Conservation (phyloP, 345 rosid genomes). For the Boechera stricta region DNA sequence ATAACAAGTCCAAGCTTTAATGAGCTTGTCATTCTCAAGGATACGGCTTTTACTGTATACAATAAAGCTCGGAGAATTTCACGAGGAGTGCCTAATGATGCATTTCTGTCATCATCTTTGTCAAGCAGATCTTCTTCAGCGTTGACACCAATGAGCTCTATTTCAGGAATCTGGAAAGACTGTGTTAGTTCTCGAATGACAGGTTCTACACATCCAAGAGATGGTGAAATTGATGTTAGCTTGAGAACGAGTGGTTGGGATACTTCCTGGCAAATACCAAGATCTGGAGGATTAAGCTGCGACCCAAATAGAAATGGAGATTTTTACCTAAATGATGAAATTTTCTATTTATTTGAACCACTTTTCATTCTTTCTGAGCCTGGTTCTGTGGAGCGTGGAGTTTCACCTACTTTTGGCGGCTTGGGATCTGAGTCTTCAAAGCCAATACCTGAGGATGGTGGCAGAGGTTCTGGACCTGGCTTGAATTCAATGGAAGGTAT, state of each 20-base stretch:
- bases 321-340: slow-evolving; percentile 62
- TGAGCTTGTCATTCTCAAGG: slow-evolving; percentile 90
- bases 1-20: slow-evolving; percentile 84
- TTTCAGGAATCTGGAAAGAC: slow-evolving; percentile 90
- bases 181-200: slow-evolving; percentile 80
- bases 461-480: slow-evolving; percentile 65
- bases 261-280: slow-evolving; percentile 81
- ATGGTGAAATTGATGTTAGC: slow-evolving; percentile 86
- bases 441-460: slow-evolving; percentile 63
- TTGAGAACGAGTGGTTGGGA: slow-evolving; percentile 85
- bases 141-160: slow-evolving; percentile 63
- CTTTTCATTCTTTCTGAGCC: slow-evolving; percentile 96
- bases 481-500: slow-evolving; percentile 62
- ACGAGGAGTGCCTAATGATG: slow-evolving; percentile 70
- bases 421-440: slow-evolving; percentile 66
- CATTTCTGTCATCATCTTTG: slow-evolving; percentile 59
- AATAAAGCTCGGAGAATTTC: slow-evolving; percentile 92
- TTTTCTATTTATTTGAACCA: slow-evolving; percentile 88
- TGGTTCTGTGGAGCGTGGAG: slow-evolving; percentile 87
- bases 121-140: slow-evolving; percentile 73
- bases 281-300: slow-evolving; percentile 78
- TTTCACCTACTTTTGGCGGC: slow-evolving; percentile 62
- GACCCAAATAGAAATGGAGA: slow-evolving; percentile 87
- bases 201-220: slow-evolving; percentile 80
- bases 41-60: slow-evolving; percentile 93